Base-by-base conservation (phyloP, 768 basidiomycete species). In the Leccinellum rugosiceps region DNA sequence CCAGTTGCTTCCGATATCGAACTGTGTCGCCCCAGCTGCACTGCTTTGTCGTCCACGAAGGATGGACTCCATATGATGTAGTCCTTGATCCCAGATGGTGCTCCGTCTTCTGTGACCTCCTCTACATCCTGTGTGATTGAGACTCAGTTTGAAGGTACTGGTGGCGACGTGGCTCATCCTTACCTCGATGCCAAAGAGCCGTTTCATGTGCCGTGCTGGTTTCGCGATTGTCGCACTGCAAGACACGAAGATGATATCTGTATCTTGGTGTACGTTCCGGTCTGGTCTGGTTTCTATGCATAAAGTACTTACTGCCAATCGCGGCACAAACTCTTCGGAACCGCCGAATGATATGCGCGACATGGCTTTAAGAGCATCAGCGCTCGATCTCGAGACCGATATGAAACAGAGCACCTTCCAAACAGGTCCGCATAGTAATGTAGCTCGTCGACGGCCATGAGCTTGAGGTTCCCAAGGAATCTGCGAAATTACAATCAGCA, bases 221-320 rank as follows among this genome's bases (percentile, higher is more conserved):
- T 91, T 88, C 6, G 85, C 76, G 45, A 96, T 87, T 0, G 93
- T 96, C 34, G 93, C 93, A 59, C 90, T 93, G 66, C 93, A 95
- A 13, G 92, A 93, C 6, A 95, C 82, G 65, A 91, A 93, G 17
- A 75, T 80, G 3, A 80, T 66, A 0, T 73, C 74, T 49, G 72
- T 71, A 64, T 92, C 90, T 72, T 68, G 30, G n/a, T 28, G 13
- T 34, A 10, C 17, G 38, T 46, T 35, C 46, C 17, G 56, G 41
- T 65, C 15, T n/a, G 32, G 41, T 10, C 17, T 1, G 32, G 23
- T 28, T 41, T 31, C 48, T 21, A 19, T 17, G 3, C 13, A 10
- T 17, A 53, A 26, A 6, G 15, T 15, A 74, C 86, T 56, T 61
- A 92, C 88, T 92, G 62, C 93, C 88, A 47, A 94, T 78, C 1